These are phyloP conservation scores for Pythium monospermum DNA, from an alignment of 352 stramenopile genomes.

Conservation along the genomic window DNA sequence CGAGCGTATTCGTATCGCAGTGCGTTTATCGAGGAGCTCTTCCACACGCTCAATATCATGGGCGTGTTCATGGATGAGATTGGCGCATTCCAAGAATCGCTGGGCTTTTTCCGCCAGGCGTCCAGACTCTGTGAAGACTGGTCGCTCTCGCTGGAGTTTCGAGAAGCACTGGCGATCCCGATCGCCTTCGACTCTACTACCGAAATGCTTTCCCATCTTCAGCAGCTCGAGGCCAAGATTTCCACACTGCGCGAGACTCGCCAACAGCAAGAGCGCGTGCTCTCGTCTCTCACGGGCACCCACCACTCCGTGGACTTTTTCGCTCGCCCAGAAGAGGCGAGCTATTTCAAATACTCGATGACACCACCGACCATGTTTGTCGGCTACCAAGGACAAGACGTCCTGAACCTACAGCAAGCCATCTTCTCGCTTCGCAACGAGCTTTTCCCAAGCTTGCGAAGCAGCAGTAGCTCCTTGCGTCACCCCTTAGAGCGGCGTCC, in stretches of 20 bases:
- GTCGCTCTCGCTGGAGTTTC: constrained; percentile 23
- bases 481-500: neutral
- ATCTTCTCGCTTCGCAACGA: constrained; percentile 28
- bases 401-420: constrained; percentile 17
- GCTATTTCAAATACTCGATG: constrained; percentile 52
- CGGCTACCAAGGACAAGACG: constrained; percentile 41
- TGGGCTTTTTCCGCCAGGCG: constrained; percentile 35
- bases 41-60: constrained; percentile 43
- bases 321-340: constrained; percentile 28
- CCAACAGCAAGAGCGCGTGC: constrained; percentile 11
- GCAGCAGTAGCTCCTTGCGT: too few relatives aligned
- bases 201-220: constrained; percentile 8
- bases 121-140: constrained; percentile 33
- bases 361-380: constrained; percentile 64
- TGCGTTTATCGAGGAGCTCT: constrained; percentile 39
- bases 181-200: constrained; percentile 20
- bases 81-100: constrained; percentile 39
- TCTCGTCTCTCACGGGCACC: constrained; percentile 16
- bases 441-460: constrained; percentile 29
- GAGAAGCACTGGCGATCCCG: constrained; percentile 10
- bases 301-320: neutral
- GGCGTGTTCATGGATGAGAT: constrained; percentile 63
- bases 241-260: constrained; percentile 3
- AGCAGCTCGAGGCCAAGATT: constrained; percentile 11
- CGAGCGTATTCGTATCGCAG: constrained; percentile 26